Evolutionary conservation across 495 filamentous ascomycete species (phyloP), one percentile per base, ranked within the genome.

Genomic region (Hypomontagnella monticulosa): DNA sequence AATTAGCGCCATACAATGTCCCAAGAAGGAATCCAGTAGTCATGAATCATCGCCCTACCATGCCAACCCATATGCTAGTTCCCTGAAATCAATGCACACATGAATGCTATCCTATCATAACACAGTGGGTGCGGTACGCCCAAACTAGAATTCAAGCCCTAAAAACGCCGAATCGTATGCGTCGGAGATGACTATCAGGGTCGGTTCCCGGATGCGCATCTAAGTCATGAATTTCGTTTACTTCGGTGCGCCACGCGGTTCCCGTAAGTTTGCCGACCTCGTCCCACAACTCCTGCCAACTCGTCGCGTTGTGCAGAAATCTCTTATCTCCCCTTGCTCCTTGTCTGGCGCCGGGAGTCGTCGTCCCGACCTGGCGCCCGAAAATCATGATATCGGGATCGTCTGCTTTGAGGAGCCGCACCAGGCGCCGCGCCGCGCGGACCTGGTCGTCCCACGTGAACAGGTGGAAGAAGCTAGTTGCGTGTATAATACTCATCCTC

Each of bases 391-490:
- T 71, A 15, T 73, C 77, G 0, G 61, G 66, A 34, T 70, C 61
- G 12, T 75, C 68, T 4, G 71, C 61, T 53, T 74, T 72, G 18
- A 83, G 57, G 44, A 76, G 68, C n/a, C 42, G 60, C 4, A 78
- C 73, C 46, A 81, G 67, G 23, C 76, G 70, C 20, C 16, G 66
- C 1, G 73, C 76, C 14, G 67, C 77, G 2, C 57, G 57, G 10
- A 81, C 37, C 50, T 81, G 78, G 1, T 73, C 57, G 9, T 73
- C 70, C 71, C 76, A 79, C 4, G 75, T 73, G 69, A 79, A 82
- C 15, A 81, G 70, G 46, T 83, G 80, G 57, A 81, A 79, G 41
- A 82, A 77, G 34, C 76, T 79, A 5, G 73, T 76, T 1, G 79
- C 79, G 14, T 79, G 79, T 6, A 81, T 69, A 9, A 80, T 66